Evolutionary conservation across 441 rosid genomes (phyloP).

Genomic region (Rhodomyrtus psidioides): DNA sequence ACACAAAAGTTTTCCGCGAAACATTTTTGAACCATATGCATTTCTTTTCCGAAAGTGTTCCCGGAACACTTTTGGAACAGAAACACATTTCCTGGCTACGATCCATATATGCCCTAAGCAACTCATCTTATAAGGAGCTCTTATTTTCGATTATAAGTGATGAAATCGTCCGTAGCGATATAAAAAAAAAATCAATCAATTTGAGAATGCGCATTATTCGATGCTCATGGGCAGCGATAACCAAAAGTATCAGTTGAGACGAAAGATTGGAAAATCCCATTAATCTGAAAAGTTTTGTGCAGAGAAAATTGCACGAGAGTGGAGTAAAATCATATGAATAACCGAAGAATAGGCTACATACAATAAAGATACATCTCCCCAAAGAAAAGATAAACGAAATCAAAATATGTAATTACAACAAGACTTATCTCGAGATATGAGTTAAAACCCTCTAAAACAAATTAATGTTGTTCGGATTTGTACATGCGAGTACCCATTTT

Average conservation of each 20-base stretch:
- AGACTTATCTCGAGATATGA: not conserved
- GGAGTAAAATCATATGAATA: not conserved
- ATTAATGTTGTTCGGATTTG: not conserved
- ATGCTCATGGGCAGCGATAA: not conserved
- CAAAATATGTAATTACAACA: not conserved
- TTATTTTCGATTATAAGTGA: too few species aligned
- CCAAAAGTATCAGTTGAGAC: rapidly evolving
- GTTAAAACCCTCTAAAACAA: not conserved
- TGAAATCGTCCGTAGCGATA: too few species aligned
- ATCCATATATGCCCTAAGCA: too few species aligned
- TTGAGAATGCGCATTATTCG: too few species aligned
- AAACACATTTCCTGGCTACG: too few species aligned
- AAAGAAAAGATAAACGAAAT: not conserved
- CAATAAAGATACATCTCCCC: not conserved
- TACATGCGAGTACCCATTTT: rapidly evolving
- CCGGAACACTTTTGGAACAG: too few species aligned
- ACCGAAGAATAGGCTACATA: not conserved
- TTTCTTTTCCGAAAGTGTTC: too few species aligned
- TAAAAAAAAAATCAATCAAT: too few species aligned
- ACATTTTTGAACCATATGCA: too few species aligned
- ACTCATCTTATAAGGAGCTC: not conserved
- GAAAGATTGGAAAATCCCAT: not conserved
- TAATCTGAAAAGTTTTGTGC: not conserved
- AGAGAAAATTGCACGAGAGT: not conserved
- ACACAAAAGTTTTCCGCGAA: too few species aligned